Evolutionary conservation across 306 rosid genomes (phyloP), one percentile per base, ranked within the genome.

Genomic region (Lotus japonicus): DNA sequence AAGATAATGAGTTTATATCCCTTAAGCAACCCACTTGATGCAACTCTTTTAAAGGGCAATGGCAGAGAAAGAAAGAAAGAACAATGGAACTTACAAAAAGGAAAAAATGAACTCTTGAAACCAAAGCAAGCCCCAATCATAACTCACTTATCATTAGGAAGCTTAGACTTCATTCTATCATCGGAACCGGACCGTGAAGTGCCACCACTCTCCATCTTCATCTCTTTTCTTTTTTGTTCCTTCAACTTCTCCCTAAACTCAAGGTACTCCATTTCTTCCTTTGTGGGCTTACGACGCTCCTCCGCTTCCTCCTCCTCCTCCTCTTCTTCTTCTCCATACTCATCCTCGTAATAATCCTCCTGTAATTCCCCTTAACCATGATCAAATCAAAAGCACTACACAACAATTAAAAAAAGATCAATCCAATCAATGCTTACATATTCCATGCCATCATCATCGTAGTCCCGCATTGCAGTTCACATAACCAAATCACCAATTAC

Each of bases 71-170:
- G 63, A 36, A 42, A 72, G 63, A 72, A 72, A 45, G 70, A 61
- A 39, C 55, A 51, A 50, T 11, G 6, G 70, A 67, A 61, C 54
- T 71, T 71, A 50, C 77, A n/a, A 62, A 60, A 71, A 19, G 33
- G 50, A 71, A 21, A 71, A 21, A 71, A 42, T 23, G 70, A 42
- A 75, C 53, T 62, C 75, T 68, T 59, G 65, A 75, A 31, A 18
- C 36, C 36, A 75, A 57, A 26, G 73, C 77, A 77, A 33, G n/a
- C n/a, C n/a, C n/a, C n/a, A n/a, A n/a, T n/a, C n/a, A n/a, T n/a
- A 33, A 90, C 95, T 85, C 80, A 91, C 97, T 88, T 86, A 79
- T 88, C 94, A 64, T 83, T 72, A n/a, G 96, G 96, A 66, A 86
- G 91, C 72, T 61, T 72, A 21, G 79, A 82, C 62, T 79, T 83